A percentile compares a stretch with the other conserved stretches of the same genome.
Conservation (phyloP, 306 rosid species). For the Astragalus membranaceus region DNA sequence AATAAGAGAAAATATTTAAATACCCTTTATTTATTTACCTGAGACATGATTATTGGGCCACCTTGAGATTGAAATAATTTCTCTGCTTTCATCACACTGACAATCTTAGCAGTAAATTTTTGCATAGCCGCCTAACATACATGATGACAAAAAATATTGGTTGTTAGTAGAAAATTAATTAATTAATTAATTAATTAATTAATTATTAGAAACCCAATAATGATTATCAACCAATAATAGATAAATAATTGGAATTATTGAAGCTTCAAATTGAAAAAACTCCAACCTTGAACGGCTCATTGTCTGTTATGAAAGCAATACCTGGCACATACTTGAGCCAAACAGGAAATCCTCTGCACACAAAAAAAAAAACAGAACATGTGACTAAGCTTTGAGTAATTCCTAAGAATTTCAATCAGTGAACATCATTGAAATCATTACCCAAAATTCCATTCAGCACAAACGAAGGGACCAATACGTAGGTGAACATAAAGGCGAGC, state of each 20-base stretch:
- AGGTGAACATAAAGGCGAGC: constrained; percentile 74
- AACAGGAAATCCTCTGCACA: constrained; percentile 91
- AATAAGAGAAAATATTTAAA: no score
- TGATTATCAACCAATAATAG: background rate
- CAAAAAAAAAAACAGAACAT: constrained; percentile 25
- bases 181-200: no score
- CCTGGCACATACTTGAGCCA: constrained; percentile 96
- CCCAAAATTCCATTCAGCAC: constrained; percentile 94
- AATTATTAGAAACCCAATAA: background rate
- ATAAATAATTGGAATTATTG: background rate
- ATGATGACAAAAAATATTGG: constrained; percentile 9
- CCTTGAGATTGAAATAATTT: constrained; percentile 73
- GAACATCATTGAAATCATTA: constrained; percentile 18
- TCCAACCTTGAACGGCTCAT: constrained; percentile 88
- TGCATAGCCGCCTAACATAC: constrained; percentile 81
- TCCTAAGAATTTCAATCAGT: background rate
- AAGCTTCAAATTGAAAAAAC: background rate
- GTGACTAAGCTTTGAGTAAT: constrained; percentile 12
- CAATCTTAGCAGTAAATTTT: constrained; percentile 75
- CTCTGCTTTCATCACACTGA: constrained; percentile 75
- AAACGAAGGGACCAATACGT: constrained; percentile 80
- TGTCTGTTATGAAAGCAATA: constrained; percentile 84
- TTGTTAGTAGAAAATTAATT: background rate
- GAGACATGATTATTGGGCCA: constrained; percentile 92
- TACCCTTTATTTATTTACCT: constrained; percentile 41